These are phyloP conservation scores for Phytopythium ostracodes DNA, from an alignment of 352 stramenopile species.

Conservation along the genomic window DNA sequence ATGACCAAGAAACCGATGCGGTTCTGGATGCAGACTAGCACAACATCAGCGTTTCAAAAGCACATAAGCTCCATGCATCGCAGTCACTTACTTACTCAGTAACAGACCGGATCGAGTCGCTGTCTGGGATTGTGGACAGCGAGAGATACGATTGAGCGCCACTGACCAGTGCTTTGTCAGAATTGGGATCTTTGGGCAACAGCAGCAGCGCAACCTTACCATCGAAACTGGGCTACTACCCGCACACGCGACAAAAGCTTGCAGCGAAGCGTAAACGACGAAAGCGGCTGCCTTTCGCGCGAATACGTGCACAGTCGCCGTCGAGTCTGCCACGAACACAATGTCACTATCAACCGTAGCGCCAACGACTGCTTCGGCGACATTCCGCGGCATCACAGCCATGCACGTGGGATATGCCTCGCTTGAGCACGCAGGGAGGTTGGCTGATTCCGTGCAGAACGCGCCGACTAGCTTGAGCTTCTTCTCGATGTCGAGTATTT, in stretches of 20 bases:
- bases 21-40: constrained; percentile 31
- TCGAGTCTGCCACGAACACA: constrained; percentile 33
- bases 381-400: constrained; percentile 10
- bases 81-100: constrained; percentile 13
- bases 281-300: constrained; percentile 17
- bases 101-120: constrained; percentile 14
- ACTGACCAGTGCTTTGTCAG: too few relatives aligned
- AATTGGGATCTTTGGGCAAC: too few relatives aligned
- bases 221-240: background rate
- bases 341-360: constrained; percentile 24
- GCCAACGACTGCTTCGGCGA: constrained; percentile 5
- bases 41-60: background rate
- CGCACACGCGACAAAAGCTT: too few relatives aligned
- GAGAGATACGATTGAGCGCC: background rate
- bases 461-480: constrained; percentile 42
- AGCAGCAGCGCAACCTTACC: background rate
- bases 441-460: constrained; percentile 40
- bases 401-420: constrained; percentile 7
- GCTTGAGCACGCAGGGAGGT: constrained; percentile 9
- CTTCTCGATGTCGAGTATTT: constrained; percentile 35
- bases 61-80: background rate
- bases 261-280: constrained; percentile 14
- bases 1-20: constrained; percentile 19
- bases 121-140: background rate
- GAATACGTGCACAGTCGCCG: constrained; percentile 24